Evolutionary conservation across 805 yeast genomes (phyloP).

Genomic region (Lachancea waltii): DNA sequence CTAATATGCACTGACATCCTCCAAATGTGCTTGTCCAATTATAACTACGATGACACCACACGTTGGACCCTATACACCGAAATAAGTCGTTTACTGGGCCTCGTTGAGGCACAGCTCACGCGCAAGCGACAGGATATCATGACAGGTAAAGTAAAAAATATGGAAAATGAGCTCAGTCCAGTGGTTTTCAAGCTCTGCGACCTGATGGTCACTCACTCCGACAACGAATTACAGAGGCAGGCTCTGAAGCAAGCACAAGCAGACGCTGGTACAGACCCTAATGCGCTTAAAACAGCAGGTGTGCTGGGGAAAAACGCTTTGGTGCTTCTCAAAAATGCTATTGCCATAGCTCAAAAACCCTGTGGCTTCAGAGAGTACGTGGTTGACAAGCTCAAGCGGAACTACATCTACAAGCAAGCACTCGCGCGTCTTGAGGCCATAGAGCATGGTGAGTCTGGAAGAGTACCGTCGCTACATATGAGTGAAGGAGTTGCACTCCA

Average conservation of each 20-base stretch:
- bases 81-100: conserved; percentile 15
- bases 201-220: conserved; percentile 19
- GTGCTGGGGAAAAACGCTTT: conserved; percentile 23
- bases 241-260: conserved; percentile 12
- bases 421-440: conserved; percentile 14
- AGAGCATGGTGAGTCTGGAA: conserved; percentile 7
- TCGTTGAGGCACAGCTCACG: conserved; percentile 15
- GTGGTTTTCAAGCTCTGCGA: conserved; percentile 26
- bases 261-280: conserved; percentile 1
- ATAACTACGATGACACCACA: neutral
- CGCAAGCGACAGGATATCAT: conserved; percentile 11
- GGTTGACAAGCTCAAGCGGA: conserved; percentile 26
- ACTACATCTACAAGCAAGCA: conserved; percentile 25
- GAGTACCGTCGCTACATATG: neutral
- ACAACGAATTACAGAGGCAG: conserved; percentile 24
- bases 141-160: conserved; percentile 10
- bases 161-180: conserved; percentile 19
- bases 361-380: conserved; percentile 30
- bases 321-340: conserved; percentile 21
- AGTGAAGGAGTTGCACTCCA: too few species aligned
- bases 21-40: conserved; percentile 1
- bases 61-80: conserved; percentile 21
- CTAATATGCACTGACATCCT: conserved; percentile 1
- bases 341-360: conserved; percentile 21
- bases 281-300: conserved; percentile 9